phyloP scores from a whole-genome alignment of 805 yeast genomes.

The Nakazawaea populi region DNA sequence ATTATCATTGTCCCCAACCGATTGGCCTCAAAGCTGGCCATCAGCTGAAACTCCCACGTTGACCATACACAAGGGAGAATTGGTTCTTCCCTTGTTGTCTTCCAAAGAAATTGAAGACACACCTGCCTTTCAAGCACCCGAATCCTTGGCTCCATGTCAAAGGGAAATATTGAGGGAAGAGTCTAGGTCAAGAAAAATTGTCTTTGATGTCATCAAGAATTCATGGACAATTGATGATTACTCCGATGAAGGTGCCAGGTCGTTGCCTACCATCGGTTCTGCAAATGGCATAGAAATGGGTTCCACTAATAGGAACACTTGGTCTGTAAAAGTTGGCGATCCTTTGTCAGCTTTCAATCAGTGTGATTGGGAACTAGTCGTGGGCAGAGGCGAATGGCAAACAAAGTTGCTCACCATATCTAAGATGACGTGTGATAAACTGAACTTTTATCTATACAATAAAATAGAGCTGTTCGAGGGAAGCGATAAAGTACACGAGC shows the following conservation, averaged over 20 bases:
- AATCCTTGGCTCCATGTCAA: conserved; percentile 23
- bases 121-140: conserved; percentile 25
- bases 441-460: conserved; percentile 27
- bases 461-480: conserved; percentile 30
- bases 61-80: conserved; percentile 24
- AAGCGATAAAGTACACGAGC: conserved; percentile 24
- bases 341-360: conserved; percentile 34
- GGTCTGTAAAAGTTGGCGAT: conserved; percentile 29
- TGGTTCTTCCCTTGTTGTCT: conserved; percentile 25
- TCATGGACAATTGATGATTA: conserved; percentile 28
- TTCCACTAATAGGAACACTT: conserved; percentile 31
- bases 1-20: conserved; percentile 36
- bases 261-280: conserved; percentile 25
- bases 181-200: conserved; percentile 17
- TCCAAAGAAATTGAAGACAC: conserved; percentile 10
- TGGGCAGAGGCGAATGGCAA: conserved; percentile 37
- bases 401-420: conserved; percentile 27
- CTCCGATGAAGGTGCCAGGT: conserved; percentile 30
- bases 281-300: conserved; percentile 34
- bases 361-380: conserved; percentile 33
- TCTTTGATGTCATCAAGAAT: conserved; percentile 27
- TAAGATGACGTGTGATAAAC: conserved; percentile 24
- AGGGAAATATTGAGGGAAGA: conserved; percentile 21
- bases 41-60: conserved; percentile 33
- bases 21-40: conserved; percentile 47